A percentile compares a stretch with the other conserved stretches of the same genome.
Conservation (phyloP, 306 rosid genomes). For the Cucumis melo region DNA sequence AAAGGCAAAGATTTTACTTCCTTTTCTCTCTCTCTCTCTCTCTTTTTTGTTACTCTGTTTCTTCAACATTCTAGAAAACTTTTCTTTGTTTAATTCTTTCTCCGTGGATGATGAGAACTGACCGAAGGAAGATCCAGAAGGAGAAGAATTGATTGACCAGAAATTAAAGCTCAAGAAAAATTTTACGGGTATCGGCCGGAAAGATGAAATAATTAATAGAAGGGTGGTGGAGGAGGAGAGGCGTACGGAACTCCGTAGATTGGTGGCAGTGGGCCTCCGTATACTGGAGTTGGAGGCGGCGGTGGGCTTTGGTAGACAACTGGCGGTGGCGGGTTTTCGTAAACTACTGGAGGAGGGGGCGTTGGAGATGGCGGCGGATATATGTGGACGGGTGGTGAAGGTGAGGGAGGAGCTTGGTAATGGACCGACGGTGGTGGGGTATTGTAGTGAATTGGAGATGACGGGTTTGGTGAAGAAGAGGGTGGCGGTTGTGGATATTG, state of each 20-base stretch:
- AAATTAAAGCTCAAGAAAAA: not conserved
- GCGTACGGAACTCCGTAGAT: constrained; percentile 4
- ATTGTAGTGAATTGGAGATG: not conserved
- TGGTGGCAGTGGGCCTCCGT: constrained; percentile 10
- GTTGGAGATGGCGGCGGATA: not conserved
- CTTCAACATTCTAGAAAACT: not conserved
- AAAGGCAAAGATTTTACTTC: not conserved
- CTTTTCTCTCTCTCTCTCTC: not conserved
- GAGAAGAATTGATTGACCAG: not conserved
- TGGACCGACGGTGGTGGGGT: constrained; percentile 7
- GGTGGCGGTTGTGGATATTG: not conserved
- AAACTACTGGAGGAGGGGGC: constrained; percentile 14
- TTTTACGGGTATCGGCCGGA: not conserved
- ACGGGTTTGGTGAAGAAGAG: not conserved
- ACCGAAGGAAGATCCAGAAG: not conserved
- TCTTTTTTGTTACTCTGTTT: not conserved
- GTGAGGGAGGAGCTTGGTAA: constrained; percentile 7
- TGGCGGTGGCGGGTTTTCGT: constrained; percentile 5
- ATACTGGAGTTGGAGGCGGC: constrained; percentile 20
- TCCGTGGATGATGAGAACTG: not conserved
- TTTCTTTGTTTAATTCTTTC: not conserved
- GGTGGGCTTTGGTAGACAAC: constrained; percentile 4
- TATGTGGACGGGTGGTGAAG: not conserved
- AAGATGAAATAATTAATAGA: not conserved
- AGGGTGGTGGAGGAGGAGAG: constrained; percentile 10